phyloP scores from a whole-genome alignment of 1,139 yeast genomes.

The Debaryomycetaceae sp. region DNA sequence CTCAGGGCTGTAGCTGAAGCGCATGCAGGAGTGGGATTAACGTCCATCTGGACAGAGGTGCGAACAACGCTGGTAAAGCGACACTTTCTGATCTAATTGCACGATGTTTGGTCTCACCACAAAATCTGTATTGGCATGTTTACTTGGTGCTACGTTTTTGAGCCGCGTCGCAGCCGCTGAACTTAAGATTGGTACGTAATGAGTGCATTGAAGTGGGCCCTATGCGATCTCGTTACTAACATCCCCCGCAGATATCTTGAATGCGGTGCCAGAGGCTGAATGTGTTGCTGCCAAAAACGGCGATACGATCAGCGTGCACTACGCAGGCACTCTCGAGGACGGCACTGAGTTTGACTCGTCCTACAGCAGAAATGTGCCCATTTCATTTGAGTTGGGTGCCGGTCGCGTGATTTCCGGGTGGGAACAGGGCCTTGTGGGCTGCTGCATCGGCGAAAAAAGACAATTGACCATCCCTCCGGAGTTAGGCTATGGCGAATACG shows the following conservation, averaged over 20 bases:
- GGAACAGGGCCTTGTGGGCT: constrained; percentile 74
- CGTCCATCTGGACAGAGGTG: no score
- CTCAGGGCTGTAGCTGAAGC: no score
- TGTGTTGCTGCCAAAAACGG: constrained; percentile 63
- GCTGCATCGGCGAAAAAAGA: constrained; percentile 88
- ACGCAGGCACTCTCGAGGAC: constrained; percentile 64
- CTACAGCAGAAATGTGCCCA: constrained; percentile 57
- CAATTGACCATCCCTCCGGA: constrained; percentile 72
- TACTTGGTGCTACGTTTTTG: constrained; percentile 5
- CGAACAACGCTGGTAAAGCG: no score
- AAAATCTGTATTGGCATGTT: constrained; percentile 6
- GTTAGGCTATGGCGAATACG: constrained; percentile 72
- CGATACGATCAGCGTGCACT: constrained; percentile 67
- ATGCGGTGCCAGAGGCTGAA: constrained; percentile 42
- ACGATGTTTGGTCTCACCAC: constrained; percentile 4
- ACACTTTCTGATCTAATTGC: no score
- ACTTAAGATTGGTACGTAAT: constrained; percentile 27
- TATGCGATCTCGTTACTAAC: constrained; percentile 7
- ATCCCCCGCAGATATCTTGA: constrained; percentile 31
- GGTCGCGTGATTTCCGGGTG: constrained; percentile 84
- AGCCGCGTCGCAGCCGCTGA: constrained; percentile 8
- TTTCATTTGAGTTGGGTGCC: constrained; percentile 63
- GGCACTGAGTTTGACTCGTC: constrained; percentile 79
- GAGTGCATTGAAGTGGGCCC: neutral
- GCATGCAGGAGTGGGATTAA: no score